A percentile compares a stretch with the other conserved stretches of the same genome.
Conservation (phyloP, 192 early-diverging fungal species). For the Cetraspora pellucida region DNA sequence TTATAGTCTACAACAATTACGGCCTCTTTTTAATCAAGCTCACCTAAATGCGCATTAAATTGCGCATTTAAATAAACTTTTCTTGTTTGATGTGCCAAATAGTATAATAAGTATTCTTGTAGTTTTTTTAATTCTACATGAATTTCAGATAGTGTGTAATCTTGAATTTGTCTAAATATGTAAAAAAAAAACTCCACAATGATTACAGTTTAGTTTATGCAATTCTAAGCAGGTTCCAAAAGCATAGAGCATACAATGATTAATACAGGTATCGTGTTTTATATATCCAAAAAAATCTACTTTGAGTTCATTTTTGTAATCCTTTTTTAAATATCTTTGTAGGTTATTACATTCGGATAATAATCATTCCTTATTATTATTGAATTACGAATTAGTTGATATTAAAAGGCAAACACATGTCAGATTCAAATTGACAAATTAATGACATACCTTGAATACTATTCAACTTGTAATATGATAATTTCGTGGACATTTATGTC, state of each 20-base stretch:
- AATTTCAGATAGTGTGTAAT: neutral
- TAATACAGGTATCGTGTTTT: neutral
- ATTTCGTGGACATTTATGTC: too few relatives aligned
- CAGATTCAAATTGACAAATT: neutral
- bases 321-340: neutral
- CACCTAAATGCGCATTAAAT: neutral
- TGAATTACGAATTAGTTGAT: neutral
- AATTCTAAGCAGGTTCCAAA: neutral
- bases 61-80: constrained; percentile 7
- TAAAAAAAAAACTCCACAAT: neutral
- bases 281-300: neutral
- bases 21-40: neutral
- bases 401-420: neutral
- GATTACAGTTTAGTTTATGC: neutral
- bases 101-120: constrained; percentile 1
- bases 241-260: constrained; percentile 1
- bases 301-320: constrained; percentile 1
- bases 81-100: neutral
- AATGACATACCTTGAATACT: neutral
- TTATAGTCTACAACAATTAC: constrained; percentile 4
- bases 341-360: neutral
- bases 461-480: neutral
- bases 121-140: neutral
- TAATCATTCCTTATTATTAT: neutral
- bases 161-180: neutral